Evolutionary conservation across 352 stramenopile genomes (phyloP).

Genomic region (Globisporangium polare): DNA sequence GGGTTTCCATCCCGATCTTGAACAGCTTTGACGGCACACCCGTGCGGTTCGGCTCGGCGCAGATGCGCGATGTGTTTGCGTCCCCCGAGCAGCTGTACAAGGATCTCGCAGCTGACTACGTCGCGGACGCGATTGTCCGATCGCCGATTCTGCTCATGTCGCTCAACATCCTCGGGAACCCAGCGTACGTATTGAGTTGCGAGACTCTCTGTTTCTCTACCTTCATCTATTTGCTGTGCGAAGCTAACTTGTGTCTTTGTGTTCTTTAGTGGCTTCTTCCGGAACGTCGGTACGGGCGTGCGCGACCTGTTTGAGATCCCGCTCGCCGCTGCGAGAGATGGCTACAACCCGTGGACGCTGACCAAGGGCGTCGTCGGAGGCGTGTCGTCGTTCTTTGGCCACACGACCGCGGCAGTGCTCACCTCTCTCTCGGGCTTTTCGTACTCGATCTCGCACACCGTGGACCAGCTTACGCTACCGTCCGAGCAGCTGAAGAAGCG

Average conservation of each 20-base stretch:
- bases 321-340: constrained; percentile 53
- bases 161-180: constrained; percentile 83
- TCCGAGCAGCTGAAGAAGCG: constrained; percentile 53
- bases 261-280: constrained; percentile 59
- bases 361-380: constrained; percentile 68
- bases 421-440: constrained; percentile 77
- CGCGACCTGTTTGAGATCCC: constrained; percentile 80
- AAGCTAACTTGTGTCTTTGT: constrained; percentile 4
- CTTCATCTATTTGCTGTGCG: not conserved
- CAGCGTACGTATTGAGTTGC: constrained; percentile 44
- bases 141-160: constrained; percentile 81
- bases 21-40: constrained; percentile 82
- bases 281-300: constrained; percentile 60
- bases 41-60: constrained; percentile 45
- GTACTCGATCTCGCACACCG: constrained; percentile 75
- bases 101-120: constrained; percentile 79
- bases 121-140: constrained; percentile 74
- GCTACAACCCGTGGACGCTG: constrained; percentile 74
- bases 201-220: not conserved
- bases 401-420: constrained; percentile 62
- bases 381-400: constrained; percentile 66
- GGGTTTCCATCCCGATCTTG: constrained; percentile 70
- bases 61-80: constrained; percentile 69
- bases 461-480: constrained; percentile 75
- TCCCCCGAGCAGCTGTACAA: constrained; percentile 77